phyloP scores from a whole-genome alignment of 2,329 filamentous ascomycete species.

The Lachnellula willkommii region DNA sequence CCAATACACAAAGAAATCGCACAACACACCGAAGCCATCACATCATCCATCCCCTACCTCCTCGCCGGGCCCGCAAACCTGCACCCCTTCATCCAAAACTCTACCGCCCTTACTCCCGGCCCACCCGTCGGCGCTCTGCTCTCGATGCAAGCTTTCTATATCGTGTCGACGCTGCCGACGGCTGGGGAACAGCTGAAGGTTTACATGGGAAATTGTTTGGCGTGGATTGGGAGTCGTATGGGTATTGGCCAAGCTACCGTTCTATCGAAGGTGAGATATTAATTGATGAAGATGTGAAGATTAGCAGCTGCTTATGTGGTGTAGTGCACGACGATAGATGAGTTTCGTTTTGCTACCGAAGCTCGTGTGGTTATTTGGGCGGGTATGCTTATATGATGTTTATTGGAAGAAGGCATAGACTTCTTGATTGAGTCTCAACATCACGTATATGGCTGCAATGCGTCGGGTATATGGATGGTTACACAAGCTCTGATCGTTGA shows the following conservation, averaged over 20 bases:
- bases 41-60: not conserved
- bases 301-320: not conserved
- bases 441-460: too few species aligned
- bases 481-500: too few species aligned
- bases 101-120: not conserved
- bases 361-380: not conserved
- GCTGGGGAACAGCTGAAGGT: not conserved
- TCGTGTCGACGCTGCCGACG: not conserved
- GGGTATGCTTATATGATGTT: not conserved
- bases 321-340: not conserved
- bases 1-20: not conserved
- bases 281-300: not conserved
- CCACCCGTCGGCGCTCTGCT: not conserved
- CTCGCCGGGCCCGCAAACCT: not conserved
- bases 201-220: not conserved
- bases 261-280: not conserved
- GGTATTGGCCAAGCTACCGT: not conserved
- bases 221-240: not conserved
- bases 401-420: too few species aligned
- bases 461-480: too few species aligned
- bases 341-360: not conserved
- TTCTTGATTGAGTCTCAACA: too few species aligned
- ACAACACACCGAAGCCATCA: not conserved
- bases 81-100: not conserved
- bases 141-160: not conserved